phyloP scores from a whole-genome alignment of 1,284 basidiomycete species.

The Cystobasidium pallidum region DNA sequence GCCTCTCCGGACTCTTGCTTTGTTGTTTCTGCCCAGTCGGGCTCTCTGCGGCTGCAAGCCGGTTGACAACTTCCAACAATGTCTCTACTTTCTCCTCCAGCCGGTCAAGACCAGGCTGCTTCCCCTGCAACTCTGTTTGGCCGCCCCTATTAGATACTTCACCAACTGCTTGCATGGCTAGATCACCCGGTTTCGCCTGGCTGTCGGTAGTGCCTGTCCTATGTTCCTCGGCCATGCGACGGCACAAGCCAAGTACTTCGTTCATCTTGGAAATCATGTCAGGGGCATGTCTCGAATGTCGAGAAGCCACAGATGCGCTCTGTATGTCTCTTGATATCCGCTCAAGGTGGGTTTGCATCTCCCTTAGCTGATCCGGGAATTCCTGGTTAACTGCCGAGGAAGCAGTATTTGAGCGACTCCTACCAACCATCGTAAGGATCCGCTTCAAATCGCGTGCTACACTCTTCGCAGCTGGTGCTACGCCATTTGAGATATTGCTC shows the following conservation, averaged over 20 bases:
- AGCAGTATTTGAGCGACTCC: constrained; percentile 12
- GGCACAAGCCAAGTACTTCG: constrained; percentile 23
- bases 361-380: constrained; percentile 24
- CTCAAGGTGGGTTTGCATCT: constrained; percentile 37
- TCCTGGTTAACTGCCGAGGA: neutral
- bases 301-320: constrained; percentile 10
- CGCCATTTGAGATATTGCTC: constrained; percentile 17
- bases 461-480: constrained; percentile 19
- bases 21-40: constrained; percentile 7
- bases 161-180: neutral
- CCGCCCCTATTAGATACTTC: neutral
- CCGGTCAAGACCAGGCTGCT: constrained; percentile 8
- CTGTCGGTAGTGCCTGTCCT: neutral
- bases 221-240: constrained; percentile 26
- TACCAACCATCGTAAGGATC: constrained; percentile 40
- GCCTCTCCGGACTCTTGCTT: constrained; percentile 3
- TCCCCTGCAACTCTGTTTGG: neutral
- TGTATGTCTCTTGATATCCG: constrained; percentile 24
- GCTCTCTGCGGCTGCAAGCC: constrained; percentile 5
- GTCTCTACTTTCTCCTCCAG: constrained; percentile 32
- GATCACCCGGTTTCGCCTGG: neutral
- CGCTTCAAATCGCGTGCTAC: constrained; percentile 43
- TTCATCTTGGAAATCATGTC: constrained; percentile 37
- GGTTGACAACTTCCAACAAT: constrained; percentile 31
- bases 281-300: constrained; percentile 10